Percentiles rank a stretch among this genome's conserved stretches.
Conservation (phyloP, 148 eudicot species). For the Camellia sinensis region DNA sequence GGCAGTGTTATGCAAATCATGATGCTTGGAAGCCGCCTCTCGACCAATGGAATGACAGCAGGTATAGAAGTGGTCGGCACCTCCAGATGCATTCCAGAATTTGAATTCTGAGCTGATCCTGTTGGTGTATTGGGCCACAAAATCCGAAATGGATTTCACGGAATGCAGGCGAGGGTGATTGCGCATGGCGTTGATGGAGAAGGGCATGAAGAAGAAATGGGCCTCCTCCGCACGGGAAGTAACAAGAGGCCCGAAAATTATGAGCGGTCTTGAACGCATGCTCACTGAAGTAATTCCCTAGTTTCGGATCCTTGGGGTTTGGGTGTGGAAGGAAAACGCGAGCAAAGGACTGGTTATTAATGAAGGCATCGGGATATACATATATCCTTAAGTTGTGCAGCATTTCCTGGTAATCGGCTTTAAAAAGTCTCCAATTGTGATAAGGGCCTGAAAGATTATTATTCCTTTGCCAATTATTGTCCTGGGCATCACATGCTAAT, state of each 20-base stretch:
- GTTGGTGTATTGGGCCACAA: slow-evolving; percentile 26
- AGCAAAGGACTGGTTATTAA: slow-evolving; percentile 18
- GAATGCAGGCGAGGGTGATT: slow-evolving; percentile 29
- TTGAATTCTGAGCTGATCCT: slow-evolving; percentile 23
- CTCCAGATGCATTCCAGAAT: slow-evolving; percentile 42
- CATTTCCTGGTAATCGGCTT: slow-evolving; percentile 36
- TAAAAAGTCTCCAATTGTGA: slow-evolving; percentile 31
- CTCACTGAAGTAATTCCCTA: slow-evolving; percentile 43
- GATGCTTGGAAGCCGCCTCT: slow-evolving; percentile 29
- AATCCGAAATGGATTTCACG: slow-evolving; percentile 22
- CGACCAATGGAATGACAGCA: slow-evolving; percentile 45
- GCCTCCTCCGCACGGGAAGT: slow-evolving; percentile 33
- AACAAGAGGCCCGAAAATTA: no score
- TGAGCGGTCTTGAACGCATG: slow-evolving; percentile 40
- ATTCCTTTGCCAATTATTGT: neutral
- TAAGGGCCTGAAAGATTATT: slow-evolving; percentile 17
- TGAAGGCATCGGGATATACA: slow-evolving; percentile 28
- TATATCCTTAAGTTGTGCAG: slow-evolving; percentile 30
- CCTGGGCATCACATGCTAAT: neutral
- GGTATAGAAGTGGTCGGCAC: slow-evolving; percentile 39
- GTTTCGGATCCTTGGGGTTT: slow-evolving; percentile 17
- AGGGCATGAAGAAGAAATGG: slow-evolving; percentile 43
- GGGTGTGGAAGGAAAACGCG: slow-evolving; percentile 29
- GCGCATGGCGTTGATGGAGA: slow-evolving; percentile 43
- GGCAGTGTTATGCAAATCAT: slow-evolving; percentile 25